Base-by-base conservation (phyloP, 345 rosid species). In the Populus tremula region DNA sequence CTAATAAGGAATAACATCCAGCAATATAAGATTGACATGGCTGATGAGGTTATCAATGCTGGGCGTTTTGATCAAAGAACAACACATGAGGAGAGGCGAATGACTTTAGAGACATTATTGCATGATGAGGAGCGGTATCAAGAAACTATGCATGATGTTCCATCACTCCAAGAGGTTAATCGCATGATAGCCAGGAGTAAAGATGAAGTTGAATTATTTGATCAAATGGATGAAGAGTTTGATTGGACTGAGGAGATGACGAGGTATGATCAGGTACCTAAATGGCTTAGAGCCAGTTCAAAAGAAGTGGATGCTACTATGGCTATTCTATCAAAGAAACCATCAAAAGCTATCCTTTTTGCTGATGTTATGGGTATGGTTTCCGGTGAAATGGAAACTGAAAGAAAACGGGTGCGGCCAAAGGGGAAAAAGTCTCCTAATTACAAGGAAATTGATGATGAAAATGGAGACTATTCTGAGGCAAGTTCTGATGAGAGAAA, bases 41-140 rank as follows among this genome's bases (percentile, higher is more conserved):
- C 99, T 81, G 99, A 96, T 87, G 99, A 96, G 88, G 99, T 96
- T 72, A 96, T 94, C 77, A 96, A 96, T 89, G 99, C 98, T 86
- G 99, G 99, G 71, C 95, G 99, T 70, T 96, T 96, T 87, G 99
- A 96, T 85, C 99, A 96, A 86, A 94, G 98, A 84, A 96, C 99
- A 69, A 96, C 99, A 35, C 99, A 96, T 73, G 99, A 96, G 89
- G 99, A 96, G 85, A 89, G 99, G 47, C 97, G 99, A 18, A 83
- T 91, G 92, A 96, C 98, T 77, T 90, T 96, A 79, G 99, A 96
- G 88, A 91, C 99, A 77, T 85, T 96, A 80, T 85, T 96, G 80
- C 99, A 96, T 84, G 99, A 96, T 73, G 98, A 96, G 72, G 99
- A 94, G 86, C 90, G 99, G 81, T 96, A 92, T 84, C 98, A 94